Conservation (phyloP, 2,329 filamentous ascomycete species). For the Hysterium pulicare region DNA sequence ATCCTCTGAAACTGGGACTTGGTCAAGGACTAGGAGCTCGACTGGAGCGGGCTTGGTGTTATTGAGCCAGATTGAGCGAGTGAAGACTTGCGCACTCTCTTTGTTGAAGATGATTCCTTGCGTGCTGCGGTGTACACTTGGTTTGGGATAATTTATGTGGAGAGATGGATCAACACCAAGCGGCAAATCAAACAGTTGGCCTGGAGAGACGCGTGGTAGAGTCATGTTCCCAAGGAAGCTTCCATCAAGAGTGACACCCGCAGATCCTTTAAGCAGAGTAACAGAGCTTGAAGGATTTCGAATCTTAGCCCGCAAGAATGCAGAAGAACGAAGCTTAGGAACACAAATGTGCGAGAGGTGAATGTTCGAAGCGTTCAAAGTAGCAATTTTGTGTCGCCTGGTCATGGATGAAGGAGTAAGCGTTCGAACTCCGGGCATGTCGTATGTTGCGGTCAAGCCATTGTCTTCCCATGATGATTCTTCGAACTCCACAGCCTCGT, state of each 20-base stretch:
- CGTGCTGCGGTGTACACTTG: constrained; percentile 51
- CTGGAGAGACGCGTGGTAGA: constrained; percentile 55
- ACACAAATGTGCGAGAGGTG: constrained; percentile 56
- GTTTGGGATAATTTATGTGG: constrained; percentile 54
- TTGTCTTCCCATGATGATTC: constrained; percentile 58
- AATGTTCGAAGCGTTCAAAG: constrained; percentile 51
- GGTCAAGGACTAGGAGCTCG: constrained; percentile 55
- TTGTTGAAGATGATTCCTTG: constrained; percentile 52
- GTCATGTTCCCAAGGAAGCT: constrained; percentile 58
- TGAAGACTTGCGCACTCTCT: constrained; percentile 52
- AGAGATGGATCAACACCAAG: constrained; percentile 61
- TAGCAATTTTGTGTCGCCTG: constrained; percentile 55
- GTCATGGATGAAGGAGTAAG: constrained; percentile 50
- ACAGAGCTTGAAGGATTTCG: constrained; percentile 53
- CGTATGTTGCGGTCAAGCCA: constrained; percentile 60
- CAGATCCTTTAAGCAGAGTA: constrained; percentile 54
- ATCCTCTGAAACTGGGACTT: constrained; percentile 61
- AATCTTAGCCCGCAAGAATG: constrained; percentile 58
- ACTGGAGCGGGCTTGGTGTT: constrained; percentile 48
- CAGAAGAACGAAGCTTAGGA: constrained; percentile 58
- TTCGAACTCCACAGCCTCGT: constrained; percentile 39
- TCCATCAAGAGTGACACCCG: constrained; percentile 61
- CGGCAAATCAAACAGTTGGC: constrained; percentile 52
- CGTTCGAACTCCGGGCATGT: constrained; percentile 57
- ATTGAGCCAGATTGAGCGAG: constrained; percentile 47